Conservation (phyloP, 805 yeast species). For the Sugiyamaella marilandica region DNA sequence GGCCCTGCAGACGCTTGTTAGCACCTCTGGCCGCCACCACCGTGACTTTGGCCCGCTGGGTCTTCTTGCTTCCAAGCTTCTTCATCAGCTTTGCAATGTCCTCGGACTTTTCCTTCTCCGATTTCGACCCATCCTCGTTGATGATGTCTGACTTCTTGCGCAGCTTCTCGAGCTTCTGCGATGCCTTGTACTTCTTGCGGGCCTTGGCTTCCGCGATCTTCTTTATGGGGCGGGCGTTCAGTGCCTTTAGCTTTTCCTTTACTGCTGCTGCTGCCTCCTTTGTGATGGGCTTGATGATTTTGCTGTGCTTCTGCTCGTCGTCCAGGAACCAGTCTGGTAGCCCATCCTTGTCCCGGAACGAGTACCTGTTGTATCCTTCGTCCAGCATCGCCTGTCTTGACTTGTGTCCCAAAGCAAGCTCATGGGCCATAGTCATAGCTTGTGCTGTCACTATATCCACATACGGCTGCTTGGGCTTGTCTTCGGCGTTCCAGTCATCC, state of each 20-base stretch:
- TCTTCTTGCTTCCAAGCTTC: slow-evolving; percentile 68
- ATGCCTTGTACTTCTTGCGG: slow-evolving; percentile 90
- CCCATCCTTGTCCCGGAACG: slow-evolving; percentile 87
- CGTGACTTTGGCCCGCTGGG: slow-evolving; percentile 73
- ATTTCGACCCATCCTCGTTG: slow-evolving; percentile 78
- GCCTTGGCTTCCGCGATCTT: slow-evolving; percentile 98
- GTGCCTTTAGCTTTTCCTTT: slow-evolving; percentile 66
- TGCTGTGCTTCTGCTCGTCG: slow-evolving; percentile 83
- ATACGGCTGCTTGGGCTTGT: slow-evolving; percentile 35
- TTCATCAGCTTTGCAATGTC: slow-evolving; percentile 84
- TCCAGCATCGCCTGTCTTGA: slow-evolving; percentile 80
- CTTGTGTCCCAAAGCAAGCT: slow-evolving; percentile 84
- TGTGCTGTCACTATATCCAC: slow-evolving; percentile 87
- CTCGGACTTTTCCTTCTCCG: slow-evolving; percentile 92
- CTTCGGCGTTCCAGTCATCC: slow-evolving; percentile 31
- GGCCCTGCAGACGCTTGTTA: slow-evolving; percentile 82
- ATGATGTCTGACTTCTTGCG: slow-evolving; percentile 90
- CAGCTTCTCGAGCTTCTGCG: slow-evolving; percentile 77
- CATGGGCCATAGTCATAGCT: slow-evolving; percentile 97
- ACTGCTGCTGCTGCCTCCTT: slow-evolving; percentile 85
- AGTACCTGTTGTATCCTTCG: slow-evolving; percentile 87
- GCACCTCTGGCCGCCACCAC: slow-evolving; percentile 83
- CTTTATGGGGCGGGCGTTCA: slow-evolving; percentile 97
- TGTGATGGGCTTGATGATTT: slow-evolving; percentile 83
- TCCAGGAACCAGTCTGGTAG: slow-evolving; percentile 97